Evolutionary conservation across 176 grass and related monocot genomes (phyloP).

Genomic region (Oryza glaberrima): DNA sequence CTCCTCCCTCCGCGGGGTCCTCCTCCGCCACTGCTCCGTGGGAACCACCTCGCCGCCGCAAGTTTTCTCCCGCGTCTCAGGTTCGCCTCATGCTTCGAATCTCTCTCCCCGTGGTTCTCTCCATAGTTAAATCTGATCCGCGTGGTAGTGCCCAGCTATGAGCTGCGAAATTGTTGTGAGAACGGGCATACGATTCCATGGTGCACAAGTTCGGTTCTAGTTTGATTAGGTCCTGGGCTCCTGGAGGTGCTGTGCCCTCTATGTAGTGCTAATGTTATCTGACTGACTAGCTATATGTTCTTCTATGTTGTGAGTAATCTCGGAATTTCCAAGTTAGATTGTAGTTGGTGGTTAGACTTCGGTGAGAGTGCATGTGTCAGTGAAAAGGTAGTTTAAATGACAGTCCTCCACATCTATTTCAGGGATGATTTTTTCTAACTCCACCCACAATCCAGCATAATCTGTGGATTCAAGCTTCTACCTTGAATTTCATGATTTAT

Average conservation of each 20-base stretch:
- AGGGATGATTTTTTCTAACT: not conserved
- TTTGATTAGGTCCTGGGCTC: not conserved
- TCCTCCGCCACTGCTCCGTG: conserved; percentile 35
- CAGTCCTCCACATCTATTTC: not conserved
- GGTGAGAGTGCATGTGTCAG: not conserved
- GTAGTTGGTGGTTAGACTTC: not conserved
- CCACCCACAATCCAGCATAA: not conserved
- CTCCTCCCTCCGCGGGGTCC: conserved; percentile 38
- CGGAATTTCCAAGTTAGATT: not conserved
- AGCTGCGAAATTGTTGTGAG: not conserved
- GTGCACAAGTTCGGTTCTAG: not conserved
- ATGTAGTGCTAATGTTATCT: not conserved
- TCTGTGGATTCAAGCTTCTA: not conserved
- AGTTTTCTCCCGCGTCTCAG: conserved; percentile 25
- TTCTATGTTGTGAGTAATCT: not conserved
- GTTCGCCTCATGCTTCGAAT: conserved; percentile 25
- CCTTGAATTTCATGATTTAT: not conserved
- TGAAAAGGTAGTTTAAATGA: not conserved
- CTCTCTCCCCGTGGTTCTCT: not conserved
- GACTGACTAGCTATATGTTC: not conserved
- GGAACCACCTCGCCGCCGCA: not conserved
- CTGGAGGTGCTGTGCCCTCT: no score
- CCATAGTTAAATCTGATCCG: not conserved
- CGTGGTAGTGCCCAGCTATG: not conserved
- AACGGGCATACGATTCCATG: not conserved